Evolutionary conservation across 495 filamentous ascomycete species (phyloP).

Genomic region (Oleoguttula mirabilis): DNA sequence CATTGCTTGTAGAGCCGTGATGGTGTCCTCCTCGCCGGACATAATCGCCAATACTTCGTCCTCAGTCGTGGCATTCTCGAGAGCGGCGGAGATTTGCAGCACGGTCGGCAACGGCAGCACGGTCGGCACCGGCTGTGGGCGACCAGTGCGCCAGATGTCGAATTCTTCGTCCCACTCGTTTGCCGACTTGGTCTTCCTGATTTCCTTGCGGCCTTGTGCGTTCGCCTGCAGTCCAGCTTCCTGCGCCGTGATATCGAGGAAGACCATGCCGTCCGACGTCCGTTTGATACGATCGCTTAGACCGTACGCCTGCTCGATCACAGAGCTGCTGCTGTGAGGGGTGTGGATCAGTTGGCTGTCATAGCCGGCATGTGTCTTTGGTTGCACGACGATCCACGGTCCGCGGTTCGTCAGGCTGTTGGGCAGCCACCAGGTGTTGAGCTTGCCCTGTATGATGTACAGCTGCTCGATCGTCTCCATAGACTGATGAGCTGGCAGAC

Average conservation of each 20-base stretch:
- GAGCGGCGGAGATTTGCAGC: background rate
- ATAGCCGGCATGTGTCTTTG: background rate
- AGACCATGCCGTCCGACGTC: background rate
- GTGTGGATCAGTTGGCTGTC: background rate
- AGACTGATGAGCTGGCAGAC: background rate
- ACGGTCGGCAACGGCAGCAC: background rate
- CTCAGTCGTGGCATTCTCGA: background rate
- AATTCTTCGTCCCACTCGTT: background rate
- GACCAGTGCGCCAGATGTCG: background rate
- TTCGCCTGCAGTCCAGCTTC: background rate
- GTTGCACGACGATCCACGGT: conserved; percentile 3
- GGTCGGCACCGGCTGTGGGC: background rate
- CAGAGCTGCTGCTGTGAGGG: background rate
- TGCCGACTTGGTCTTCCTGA: background rate
- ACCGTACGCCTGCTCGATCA: background rate
- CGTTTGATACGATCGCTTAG: background rate
- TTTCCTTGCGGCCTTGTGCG: background rate
- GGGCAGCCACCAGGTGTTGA: background rate
- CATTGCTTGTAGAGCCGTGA: too few relatives aligned
- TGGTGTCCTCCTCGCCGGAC: too few relatives aligned
- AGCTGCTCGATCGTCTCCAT: background rate
- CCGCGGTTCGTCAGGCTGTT: background rate
- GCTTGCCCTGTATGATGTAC: background rate
- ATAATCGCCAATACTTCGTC: background rate
- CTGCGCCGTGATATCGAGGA: background rate